Evolutionary conservation across 192 early-diverging fungal genomes (phyloP), one percentile per base, ranked within the genome.

Genomic region (Entomortierella parvispora): DNA sequence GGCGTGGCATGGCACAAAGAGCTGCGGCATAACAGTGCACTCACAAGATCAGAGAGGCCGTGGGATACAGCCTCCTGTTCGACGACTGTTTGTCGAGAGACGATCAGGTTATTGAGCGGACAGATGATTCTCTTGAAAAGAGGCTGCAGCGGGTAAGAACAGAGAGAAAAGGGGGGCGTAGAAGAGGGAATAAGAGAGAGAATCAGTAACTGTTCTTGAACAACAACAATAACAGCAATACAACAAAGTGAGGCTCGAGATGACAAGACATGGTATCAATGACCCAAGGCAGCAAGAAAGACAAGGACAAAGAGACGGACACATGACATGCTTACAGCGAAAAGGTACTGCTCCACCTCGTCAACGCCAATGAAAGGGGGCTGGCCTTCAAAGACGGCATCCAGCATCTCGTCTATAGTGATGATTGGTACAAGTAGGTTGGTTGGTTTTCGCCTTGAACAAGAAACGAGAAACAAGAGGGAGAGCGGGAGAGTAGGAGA

Each of bases 41-140:
- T 58, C 57, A 43, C 69, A 60, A 62, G 63, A 58, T 71, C 69
- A 25, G 55, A 44, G 20, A 42, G 46, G 11, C 58, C 54, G 34
- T 46, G 34, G 7, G 18, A 8, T 15, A 71, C 69, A 45, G 63
- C 69, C 20, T 71, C 55, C 37, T 64, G 61, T 18, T 71, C 69
- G 8, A 71, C 69, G 43, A 71, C 45, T 12, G 60, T 71, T 26
- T 71, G 69, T 25, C 69, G 44, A 22, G 69, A 18, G 14, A 34
- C 29, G 31, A 64, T 48, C 23, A 71, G 31, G 23, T 28, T 46
- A 32, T n/a, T 10, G 44, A 62, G 37, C 12, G 62, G 69, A n/a
- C 45, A 64, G 37, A 56, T 46, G 29, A 62, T 26, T 8, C 32
- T 40, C 33, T 70, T 62, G 37, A 44, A 43, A 26, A 40, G 48